phyloP scores from a whole-genome alignment of 2,329 filamentous ascomycete species.

The Trichoderma sp. region DNA sequence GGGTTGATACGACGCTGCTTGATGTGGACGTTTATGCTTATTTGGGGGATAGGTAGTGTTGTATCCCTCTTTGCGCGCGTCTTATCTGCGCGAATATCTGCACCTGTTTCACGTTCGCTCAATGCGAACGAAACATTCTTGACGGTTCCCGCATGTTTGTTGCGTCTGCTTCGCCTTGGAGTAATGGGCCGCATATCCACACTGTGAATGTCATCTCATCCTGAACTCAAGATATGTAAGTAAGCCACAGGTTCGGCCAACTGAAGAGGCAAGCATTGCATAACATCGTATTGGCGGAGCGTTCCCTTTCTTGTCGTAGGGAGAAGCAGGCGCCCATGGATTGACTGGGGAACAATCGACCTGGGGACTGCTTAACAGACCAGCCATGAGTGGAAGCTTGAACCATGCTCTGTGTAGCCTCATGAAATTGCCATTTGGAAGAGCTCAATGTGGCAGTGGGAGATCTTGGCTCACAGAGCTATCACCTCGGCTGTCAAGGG shows the following conservation, averaged over 20 bases:
- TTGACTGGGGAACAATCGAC: neutral
- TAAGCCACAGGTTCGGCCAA: slow-evolving; percentile 13
- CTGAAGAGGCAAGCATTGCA: slow-evolving; percentile 11
- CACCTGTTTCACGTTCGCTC: neutral
- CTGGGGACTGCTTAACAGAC: neutral
- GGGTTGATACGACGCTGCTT: neutral
- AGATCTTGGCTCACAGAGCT: neutral
- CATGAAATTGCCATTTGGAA: neutral
- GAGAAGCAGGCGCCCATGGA: neutral
- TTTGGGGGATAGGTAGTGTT: neutral
- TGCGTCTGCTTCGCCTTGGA: neutral
- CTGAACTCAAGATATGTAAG: too few relatives aligned
- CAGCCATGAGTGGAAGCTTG: neutral
- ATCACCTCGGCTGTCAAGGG: neutral
- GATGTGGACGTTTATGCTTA: neutral
- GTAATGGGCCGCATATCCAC: neutral
- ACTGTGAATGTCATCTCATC: neutral
- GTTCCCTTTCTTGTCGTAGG: neutral
- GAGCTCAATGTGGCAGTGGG: neutral
- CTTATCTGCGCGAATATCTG: slow-evolving; percentile 3
- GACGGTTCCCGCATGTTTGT: neutral
- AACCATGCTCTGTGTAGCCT: neutral
- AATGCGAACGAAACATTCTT: too few relatives aligned
- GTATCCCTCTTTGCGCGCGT: neutral
- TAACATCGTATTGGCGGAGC: neutral